These are phyloP conservation scores for Candida coquimbonensis DNA, from an alignment of 805 yeast species.

Conservation along the genomic window DNA sequence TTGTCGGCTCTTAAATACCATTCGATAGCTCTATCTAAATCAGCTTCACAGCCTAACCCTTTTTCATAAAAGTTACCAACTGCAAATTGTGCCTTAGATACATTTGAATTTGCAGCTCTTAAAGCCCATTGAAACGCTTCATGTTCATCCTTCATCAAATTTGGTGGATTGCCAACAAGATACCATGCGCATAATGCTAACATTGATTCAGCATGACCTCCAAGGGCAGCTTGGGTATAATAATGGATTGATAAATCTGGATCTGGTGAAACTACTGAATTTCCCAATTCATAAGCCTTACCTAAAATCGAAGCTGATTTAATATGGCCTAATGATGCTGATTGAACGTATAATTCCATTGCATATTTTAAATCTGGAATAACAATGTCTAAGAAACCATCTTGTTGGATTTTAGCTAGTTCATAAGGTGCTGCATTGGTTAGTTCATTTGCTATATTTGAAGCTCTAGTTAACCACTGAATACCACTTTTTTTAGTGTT, in stretches of 20 bases:
- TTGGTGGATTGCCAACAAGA: constrained; percentile 83
- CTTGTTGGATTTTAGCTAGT: constrained; percentile 73
- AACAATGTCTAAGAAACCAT: constrained; percentile 81
- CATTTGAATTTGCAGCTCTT: constrained; percentile 70
- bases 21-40: constrained; percentile 47
- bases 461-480: constrained; percentile 87
- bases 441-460: constrained; percentile 73
- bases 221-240: constrained; percentile 83
- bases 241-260: constrained; percentile 83
- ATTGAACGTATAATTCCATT: constrained; percentile 74
- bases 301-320: constrained; percentile 80
- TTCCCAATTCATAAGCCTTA: constrained; percentile 73
- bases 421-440: constrained; percentile 95
- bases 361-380: constrained; percentile 82
- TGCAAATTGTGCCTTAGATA: constrained; percentile 79
- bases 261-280: constrained; percentile 62
- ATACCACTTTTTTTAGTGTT: constrained; percentile 79
- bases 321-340: constrained; percentile 81
- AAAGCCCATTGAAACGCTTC: constrained; percentile 96
- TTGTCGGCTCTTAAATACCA: constrained; percentile 78
- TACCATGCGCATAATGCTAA: constrained; percentile 96
- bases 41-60: constrained; percentile 77
- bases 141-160: constrained; percentile 63
- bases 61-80: constrained; percentile 77
- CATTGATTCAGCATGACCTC: constrained; percentile 87